phyloP scores from a whole-genome alignment of 495 filamentous ascomycete species.

The Penicillium desertorum region DNA sequence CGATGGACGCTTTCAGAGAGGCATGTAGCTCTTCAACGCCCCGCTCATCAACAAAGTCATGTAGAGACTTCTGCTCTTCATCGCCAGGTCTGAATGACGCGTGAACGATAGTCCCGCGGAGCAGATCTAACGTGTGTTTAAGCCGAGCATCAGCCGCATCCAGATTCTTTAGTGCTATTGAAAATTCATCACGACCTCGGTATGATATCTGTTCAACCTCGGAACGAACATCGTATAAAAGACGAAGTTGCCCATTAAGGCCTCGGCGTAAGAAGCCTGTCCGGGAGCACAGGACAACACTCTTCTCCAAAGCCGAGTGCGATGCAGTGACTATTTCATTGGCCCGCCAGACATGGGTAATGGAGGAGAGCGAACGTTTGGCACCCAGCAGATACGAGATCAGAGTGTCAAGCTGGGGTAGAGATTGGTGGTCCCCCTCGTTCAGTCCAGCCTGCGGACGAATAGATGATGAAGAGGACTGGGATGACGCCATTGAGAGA shows the following conservation, averaged over 20 bases:
- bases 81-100: constrained; percentile 66
- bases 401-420: constrained; percentile 63
- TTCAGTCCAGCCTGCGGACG: constrained; percentile 13
- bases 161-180: constrained; percentile 62
- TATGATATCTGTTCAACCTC: constrained; percentile 54
- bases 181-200: constrained; percentile 57
- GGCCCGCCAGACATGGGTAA: constrained; percentile 79
- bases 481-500: constrained; percentile 35
- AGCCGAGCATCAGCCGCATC: constrained; percentile 74
- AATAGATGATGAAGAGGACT: constrained; percentile 32
- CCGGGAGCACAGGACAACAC: constrained; percentile 72
- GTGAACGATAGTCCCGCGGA: constrained; percentile 73
- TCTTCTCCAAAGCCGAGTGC: constrained; percentile 73
- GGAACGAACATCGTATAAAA: constrained; percentile 67
- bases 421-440: constrained; percentile 19
- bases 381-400: constrained; percentile 81
- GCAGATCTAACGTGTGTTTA: constrained; percentile 63
- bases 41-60: constrained; percentile 88
- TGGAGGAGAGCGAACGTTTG: constrained; percentile 87
- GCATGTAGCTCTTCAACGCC: constrained; percentile 68
- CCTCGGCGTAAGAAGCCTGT: constrained; percentile 72
- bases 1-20: constrained; percentile 66
- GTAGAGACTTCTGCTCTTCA: constrained; percentile 67
- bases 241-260: constrained; percentile 68
- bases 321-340: constrained; percentile 81